Base-by-base conservation (phyloP, 2,329 filamentous ascomycete genomes). In the Xylariaceae sp. region DNA sequence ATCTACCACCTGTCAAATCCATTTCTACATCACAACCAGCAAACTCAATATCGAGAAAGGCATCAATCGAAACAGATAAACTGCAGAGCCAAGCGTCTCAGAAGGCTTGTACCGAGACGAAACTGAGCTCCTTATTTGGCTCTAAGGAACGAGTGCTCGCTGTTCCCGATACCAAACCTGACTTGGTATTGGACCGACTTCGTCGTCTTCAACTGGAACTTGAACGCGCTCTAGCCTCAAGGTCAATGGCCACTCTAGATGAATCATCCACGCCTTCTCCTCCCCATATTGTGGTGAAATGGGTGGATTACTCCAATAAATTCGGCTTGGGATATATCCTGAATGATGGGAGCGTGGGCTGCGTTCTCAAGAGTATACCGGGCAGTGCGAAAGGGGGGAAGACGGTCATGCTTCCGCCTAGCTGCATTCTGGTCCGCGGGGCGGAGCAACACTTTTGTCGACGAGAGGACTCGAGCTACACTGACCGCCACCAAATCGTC, bases 261-360 rank as follows among this genome's bases (percentile, higher is more conserved):
- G 78, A 81, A 68, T 71, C 77, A 50, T 68, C 75, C 54, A 66
- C 76, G 48, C 71, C 78, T 63, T 63, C 83, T 53, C 67, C 85
- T 64, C 77, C 86, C 63, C 70, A 83, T 63, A 80, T 86, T 40
- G 82, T 86, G 11, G 80, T 86, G 11, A 90, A 91, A 64, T 94
- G 89, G 89, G 89, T 94, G 6, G 89, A 94, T 65, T 94, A 94
- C 67, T 90, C 87, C 51, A 89, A 90, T 68, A 90, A 90, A 65
- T 90, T 90, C 65, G 89, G 89, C 11, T 77, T 94, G 14, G 89
- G 89, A 33, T 94, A 92, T 62, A 89, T 92, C 50, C 73, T 94
- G 47, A 89, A 89, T 54, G 87, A 92, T 57, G 88, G 89, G 30
- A 90, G 84, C 54, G 84, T 91, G 17, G 89, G 88, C 14, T 90